Base-by-base conservation (phyloP, 2,329 filamentous ascomycete genomes). In the Claviceps pazoutovae region DNA sequence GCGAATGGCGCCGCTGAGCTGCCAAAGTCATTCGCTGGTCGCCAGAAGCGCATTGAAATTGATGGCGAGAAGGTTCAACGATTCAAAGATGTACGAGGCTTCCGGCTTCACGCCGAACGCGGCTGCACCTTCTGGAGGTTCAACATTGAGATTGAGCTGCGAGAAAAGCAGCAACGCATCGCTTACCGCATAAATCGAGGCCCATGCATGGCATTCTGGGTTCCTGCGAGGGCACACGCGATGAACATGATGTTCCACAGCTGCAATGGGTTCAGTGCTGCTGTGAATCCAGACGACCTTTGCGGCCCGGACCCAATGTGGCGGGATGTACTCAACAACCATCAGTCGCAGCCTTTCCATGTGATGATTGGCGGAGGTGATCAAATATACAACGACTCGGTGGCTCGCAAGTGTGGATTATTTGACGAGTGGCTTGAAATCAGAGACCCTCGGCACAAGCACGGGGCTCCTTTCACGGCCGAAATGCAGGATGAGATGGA, bases 201-300 rank as follows among this genome's bases (percentile, higher is more conserved):
- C 0, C 90, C 91, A 5, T 81, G 88, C 2, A 82, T 87, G 50
- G 88, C 85, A 1, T 98, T 98, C 66, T 98, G 93, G 91, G 88
- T 98, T 0, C 93, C 94, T 5, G 85, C 84, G 36, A 79, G 76
- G 48, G 84, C 82, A 16, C 78, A 95, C 64, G 80, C 86, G 2
- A 98, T 98, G 93, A 96, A 97, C 69, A 87, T 96, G 64, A 95
- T 97, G 89, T 98, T 96, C 70, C 80, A 97, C 71, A 95, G 86
- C 64, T 95, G 93, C 72, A 98, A 98, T 65, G 93, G 94, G 2
- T 98, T 98, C 72, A 91, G 88, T 59, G 66, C 84, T 49, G 84
- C 79, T 52, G 86, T 86, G 23, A 83, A 95, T 56, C 72, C 88
- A 0, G 78, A 94, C 62, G 76, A 83, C 46, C 84, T 96, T 64